Evolutionary conservation across 345 rosid genomes (phyloP).

Genomic region (Eucalyptus tenuipes): DNA sequence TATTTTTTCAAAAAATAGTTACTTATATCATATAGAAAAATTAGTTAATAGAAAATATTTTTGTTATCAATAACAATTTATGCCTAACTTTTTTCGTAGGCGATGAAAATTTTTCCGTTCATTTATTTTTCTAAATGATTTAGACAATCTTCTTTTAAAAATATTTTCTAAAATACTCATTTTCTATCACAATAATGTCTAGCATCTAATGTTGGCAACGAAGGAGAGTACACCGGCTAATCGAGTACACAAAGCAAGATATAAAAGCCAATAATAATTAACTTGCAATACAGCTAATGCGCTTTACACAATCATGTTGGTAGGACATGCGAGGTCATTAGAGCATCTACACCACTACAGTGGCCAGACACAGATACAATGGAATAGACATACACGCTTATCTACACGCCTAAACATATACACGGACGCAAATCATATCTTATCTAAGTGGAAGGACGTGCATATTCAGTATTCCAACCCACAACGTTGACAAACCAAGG

Average conservation of each 20-base stretch:
- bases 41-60: too few species aligned
- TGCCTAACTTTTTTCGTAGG: too few species aligned
- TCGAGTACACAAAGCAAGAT: not conserved
- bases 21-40: too few species aligned
- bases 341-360: not conserved
- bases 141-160: not conserved
- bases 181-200: not conserved
- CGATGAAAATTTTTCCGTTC: accelerated
- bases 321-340: not conserved
- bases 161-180: not conserved
- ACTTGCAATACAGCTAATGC: not conserved
- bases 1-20: too few species aligned
- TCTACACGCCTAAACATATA: not conserved
- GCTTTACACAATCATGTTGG: not conserved
- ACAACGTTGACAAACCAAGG: not conserved
- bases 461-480: not conserved
- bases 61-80: too few species aligned
- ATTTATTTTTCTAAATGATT: too few species aligned
- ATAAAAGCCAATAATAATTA: not conserved
- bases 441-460: not conserved
- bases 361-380: not conserved
- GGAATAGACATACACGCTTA: not conserved
- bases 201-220: not conserved
- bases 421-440: not conserved
- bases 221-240: not conserved